phyloP scores from a whole-genome alignment of 345 rosid genomes.

The Salix udensis region DNA sequence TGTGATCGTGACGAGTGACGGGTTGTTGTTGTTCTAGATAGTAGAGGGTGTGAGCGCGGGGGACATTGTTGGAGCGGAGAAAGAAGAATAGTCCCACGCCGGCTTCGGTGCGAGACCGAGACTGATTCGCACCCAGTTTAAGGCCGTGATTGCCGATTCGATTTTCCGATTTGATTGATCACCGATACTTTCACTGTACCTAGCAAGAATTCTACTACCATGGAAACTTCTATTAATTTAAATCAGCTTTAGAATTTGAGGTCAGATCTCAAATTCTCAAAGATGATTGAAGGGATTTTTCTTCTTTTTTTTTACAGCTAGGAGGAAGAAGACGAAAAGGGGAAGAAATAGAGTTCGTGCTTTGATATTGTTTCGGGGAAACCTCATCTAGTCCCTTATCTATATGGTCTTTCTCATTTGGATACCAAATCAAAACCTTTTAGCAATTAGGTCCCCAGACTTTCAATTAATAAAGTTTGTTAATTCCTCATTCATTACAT shows the following conservation, averaged over 20 bases:
- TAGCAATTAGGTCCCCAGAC: no score
- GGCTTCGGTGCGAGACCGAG: constrained; percentile 61
- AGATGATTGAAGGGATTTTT: no score
- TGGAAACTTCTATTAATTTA: no score
- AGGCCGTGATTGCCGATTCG: constrained; percentile 19
- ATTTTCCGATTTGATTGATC: constrained; percentile 13
- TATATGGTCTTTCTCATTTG: no score
- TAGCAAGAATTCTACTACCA: no score
- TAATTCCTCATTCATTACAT: no score
- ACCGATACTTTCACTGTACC: no score
- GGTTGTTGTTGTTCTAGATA: constrained; percentile 45
- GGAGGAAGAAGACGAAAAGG: background rate
- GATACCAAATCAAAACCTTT: no score
- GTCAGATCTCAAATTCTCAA: no score
- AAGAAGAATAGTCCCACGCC: constrained; percentile 71
- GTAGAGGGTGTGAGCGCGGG: constrained; percentile 56
- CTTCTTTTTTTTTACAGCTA: background rate
- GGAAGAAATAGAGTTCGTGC: background rate
- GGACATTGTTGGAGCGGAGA: constrained; percentile 58
- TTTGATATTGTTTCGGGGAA: background rate
- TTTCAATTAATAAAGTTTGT: no score
- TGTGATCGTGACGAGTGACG: constrained; percentile 26
- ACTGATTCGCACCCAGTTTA: constrained; percentile 98
- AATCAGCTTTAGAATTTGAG: no score
- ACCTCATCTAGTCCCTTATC: no score